Base-by-base conservation (phyloP, 768 basidiomycete genomes). In the Boletellus sp. region DNA sequence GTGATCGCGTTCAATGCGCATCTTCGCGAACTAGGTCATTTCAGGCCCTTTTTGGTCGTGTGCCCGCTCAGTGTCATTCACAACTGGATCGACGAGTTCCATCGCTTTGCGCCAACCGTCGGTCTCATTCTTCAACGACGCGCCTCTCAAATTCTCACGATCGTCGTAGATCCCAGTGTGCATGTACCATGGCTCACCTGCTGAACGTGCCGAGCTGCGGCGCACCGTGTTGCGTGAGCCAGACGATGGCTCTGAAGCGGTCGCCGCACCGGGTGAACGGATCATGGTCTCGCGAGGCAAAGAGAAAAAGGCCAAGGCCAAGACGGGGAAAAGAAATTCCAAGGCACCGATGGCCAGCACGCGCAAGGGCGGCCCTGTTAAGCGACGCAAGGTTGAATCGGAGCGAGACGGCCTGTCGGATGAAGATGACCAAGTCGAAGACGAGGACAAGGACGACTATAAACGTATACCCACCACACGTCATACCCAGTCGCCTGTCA, bases 1-100 rank as follows among this genome's bases (percentile, higher is more conserved):
- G 90, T 85, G 0, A 99, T 99, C 38, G 83, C 94, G 0, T 96
- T 98, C 66, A 81, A 90, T 51, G 94, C 94, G 0, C 87, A 94
- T 68, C 76, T 99, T 1, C 84, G 91, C 26, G 85, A 88, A 48
- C 72, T 81, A 48, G 75, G 80, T 4, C 81, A 87, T 40, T 76
- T 75, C 51, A 78, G 80, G 15, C 90, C 91, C 0, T 89, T 94
- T 68, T 77, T 99, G 22, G 70, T 99, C 49, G 92, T 97, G 17
- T 93, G 91, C 54, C 96, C 96, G 0, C 79, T 98, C 1, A 92
- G 91, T 39, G 95, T 98, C 12, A 70, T 97, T 15, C 86, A 94
- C 60, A 95, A 94, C 58, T 97, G 94, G 94, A 70, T 77, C 3
- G 79, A 83, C 44, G 94, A 97, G 63, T 96, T 91, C 63, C 66